Evolutionary conservation across 257 asterid genomes (phyloP).

Genomic region (Avicennia marina): DNA sequence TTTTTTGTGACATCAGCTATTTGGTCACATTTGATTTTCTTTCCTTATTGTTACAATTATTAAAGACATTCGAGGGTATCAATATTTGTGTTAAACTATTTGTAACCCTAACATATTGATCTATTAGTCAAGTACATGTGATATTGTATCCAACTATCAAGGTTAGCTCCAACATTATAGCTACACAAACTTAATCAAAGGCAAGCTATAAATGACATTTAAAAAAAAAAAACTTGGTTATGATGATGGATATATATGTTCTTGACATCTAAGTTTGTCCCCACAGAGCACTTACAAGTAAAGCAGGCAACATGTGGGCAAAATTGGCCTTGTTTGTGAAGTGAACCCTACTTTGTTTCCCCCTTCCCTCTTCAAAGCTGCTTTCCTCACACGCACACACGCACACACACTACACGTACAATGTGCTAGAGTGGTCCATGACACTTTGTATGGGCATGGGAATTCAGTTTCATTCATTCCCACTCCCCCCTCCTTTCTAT

Average conservation of each 20-base stretch:
- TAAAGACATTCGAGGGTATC: not conserved
- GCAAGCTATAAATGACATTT: too few species aligned
- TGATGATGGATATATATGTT: not conserved
- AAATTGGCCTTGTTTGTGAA: constrained; percentile 30
- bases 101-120: not conserved
- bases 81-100: not conserved
- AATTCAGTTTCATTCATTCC: constrained; percentile 8
- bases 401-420: too few species aligned
- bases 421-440: constrained; percentile 29
- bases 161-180: not conserved
- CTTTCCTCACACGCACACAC: constrained; percentile 10
- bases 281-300: constrained; percentile 47
- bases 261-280: constrained; percentile 19
- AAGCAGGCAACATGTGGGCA: constrained; percentile 40
- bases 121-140: constrained; percentile 21
- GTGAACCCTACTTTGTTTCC: constrained; percentile 40
- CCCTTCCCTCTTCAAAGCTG: constrained; percentile 29
- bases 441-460: constrained; percentile 22
- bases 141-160: constrained; percentile 9
- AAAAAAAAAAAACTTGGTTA: too few species aligned
- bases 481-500: not conserved
- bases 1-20: not conserved
- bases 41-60: not conserved
- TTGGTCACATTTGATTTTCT: not conserved
- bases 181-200: too few species aligned